Evolutionary conservation across 1,284 basidiomycete genomes (phyloP).

Genomic region (Heliocybe sulcata): DNA sequence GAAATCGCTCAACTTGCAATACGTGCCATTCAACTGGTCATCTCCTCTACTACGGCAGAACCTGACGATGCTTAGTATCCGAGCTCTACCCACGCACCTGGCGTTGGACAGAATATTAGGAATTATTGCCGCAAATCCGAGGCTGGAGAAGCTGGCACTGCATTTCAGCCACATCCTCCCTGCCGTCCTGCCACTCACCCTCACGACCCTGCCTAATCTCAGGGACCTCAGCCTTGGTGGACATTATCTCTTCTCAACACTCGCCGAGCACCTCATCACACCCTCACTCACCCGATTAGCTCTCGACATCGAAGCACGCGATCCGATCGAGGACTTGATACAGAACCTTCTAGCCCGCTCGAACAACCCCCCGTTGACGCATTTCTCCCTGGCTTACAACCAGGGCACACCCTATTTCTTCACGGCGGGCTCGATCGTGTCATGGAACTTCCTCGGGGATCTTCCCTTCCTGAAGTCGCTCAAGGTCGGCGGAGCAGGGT

Average conservation of each 20-base stretch:
- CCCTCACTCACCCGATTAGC: constrained; percentile 48
- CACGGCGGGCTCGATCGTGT: constrained; percentile 30
- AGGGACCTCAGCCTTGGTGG: constrained; percentile 53
- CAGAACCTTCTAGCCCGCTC: constrained; percentile 51
- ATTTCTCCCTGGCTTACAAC: constrained; percentile 54
- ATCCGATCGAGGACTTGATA: constrained; percentile 62
- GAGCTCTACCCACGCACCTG: constrained; percentile 55
- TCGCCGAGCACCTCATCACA: constrained; percentile 53
- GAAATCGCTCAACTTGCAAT: constrained; percentile 50
- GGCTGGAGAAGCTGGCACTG: constrained; percentile 46
- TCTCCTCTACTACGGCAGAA: constrained; percentile 55
- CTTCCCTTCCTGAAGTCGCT: constrained; percentile 44
- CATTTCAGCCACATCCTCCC: constrained; percentile 52
- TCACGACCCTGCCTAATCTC: constrained; percentile 42
- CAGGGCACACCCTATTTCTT: constrained; percentile 34
- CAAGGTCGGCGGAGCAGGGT: constrained; percentile 50
- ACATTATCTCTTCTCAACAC: constrained; percentile 51
- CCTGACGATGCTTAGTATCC: constrained; percentile 50
- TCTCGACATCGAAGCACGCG: constrained; percentile 60
- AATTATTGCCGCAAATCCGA: constrained; percentile 49
- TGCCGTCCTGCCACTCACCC: constrained; percentile 51
- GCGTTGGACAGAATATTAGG: constrained; percentile 59
- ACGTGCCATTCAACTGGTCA: constrained; percentile 70
- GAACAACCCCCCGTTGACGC: constrained; percentile 41
- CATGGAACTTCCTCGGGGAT: constrained; percentile 42